Conservation (phyloP, 768 basidiomycete genomes). For the Suillus bovinus region DNA sequence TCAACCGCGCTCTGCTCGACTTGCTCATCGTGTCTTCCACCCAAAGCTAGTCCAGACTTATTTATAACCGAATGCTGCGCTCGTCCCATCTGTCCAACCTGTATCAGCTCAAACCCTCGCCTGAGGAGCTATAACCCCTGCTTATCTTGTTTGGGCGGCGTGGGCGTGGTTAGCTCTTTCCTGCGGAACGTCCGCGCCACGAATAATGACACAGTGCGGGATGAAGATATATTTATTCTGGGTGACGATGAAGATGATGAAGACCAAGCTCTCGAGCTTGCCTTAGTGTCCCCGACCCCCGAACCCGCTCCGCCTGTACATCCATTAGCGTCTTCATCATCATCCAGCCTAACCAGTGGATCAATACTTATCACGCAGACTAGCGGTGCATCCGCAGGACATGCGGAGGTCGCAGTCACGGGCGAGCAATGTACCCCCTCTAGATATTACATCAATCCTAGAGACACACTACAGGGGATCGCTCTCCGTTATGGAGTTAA, state of each 20-base stretch:
- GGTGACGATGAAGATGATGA: conserved; percentile 63
- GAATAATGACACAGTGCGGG: conserved; percentile 56
- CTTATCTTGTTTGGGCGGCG: conserved; percentile 63
- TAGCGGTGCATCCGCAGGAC: conserved; percentile 6
- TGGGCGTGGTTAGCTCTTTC: conserved; percentile 35
- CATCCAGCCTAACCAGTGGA: background rate
- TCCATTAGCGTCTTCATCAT: background rate
- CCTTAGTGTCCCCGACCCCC: background rate
- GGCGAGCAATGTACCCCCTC: conserved; percentile 16
- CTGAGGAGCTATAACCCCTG: conserved; percentile 72
- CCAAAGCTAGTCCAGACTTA: conserved; percentile 28
- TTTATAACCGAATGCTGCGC: conserved; percentile 65
- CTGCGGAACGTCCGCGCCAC: conserved; percentile 6
- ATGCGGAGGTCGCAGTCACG: background rate
- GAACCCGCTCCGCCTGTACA: conserved; percentile 8
- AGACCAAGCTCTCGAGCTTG: conserved; percentile 34
- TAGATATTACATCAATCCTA: conserved; percentile 54
- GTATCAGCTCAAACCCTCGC: conserved; percentile 60
- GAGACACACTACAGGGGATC: conserved; percentile 67
- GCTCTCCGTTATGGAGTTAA: conserved; percentile 60
- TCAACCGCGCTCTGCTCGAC: conserved; percentile 49
- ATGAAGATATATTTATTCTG: conserved; percentile 64
- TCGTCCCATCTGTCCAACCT: conserved; percentile 63
- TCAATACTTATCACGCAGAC: background rate
- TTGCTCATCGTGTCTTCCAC: conserved; percentile 60